Conservation (phyloP, 1,284 basidiomycete genomes). For the Rhodotorula sp. region DNA sequence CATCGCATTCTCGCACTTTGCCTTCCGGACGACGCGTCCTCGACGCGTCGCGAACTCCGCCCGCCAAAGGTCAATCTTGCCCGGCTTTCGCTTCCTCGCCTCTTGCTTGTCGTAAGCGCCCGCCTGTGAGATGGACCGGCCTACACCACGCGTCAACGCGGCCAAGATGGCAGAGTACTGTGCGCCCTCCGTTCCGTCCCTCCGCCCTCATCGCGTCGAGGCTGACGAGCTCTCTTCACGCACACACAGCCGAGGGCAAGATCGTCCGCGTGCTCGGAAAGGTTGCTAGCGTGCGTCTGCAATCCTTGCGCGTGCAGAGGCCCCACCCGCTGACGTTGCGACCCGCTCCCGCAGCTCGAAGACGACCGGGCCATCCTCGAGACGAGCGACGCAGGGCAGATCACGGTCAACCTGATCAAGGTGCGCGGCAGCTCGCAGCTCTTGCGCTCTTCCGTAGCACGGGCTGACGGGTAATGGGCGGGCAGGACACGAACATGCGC, state of each 20-base stretch:
- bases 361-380: conserved; percentile 65
- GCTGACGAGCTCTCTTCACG: neutral
- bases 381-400: conserved; percentile 70
- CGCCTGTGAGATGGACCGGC: conserved; percentile 32
- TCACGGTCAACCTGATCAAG: conserved; percentile 59
- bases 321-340: neutral
- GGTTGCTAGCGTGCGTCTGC: conserved; percentile 61
- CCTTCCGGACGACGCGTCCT: no score
- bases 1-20: no score
- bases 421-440: conserved; percentile 51
- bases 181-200: conserved; percentile 6
- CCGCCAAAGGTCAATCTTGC: neutral
- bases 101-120: neutral
- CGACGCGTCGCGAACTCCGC: neutral
- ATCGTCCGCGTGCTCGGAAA: conserved; percentile 73
- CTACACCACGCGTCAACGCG: conserved; percentile 40
- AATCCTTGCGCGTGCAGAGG: no score
- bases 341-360: conserved; percentile 54
- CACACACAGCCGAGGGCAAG: conserved; percentile 53
- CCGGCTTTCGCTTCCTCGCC: neutral
- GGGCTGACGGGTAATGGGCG: neutral
- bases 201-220: neutral
- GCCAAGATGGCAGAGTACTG: conserved; percentile 16
- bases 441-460: neutral
- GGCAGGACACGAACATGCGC: conserved; percentile 49